Percentiles rank a stretch among this genome's conserved stretches.
These are phyloP conservation scores for Microbotryum scabiosae DNA, from an alignment of 1,284 basidiomycete species.

Conservation along the genomic window DNA sequence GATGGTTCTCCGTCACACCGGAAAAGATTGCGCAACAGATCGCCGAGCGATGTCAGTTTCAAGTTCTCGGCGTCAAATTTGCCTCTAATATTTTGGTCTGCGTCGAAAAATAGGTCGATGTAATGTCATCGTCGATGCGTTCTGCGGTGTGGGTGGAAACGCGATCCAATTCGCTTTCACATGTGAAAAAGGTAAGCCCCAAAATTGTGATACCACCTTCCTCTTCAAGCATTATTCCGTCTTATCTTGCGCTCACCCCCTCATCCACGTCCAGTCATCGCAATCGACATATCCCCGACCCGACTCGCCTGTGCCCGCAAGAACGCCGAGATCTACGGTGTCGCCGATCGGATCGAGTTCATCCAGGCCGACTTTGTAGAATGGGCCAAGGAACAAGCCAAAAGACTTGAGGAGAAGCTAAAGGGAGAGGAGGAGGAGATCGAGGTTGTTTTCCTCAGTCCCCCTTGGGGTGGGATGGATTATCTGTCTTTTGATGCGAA, in stretches of 20 bases:
- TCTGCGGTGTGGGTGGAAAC: conserved; percentile 96
- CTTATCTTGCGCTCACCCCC: background rate
- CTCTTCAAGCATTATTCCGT: no score
- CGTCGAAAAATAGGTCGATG: conserved; percentile 34
- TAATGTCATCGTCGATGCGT: conserved; percentile 67
- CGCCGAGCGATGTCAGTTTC: conserved; percentile 65
- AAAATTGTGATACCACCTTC: no score
- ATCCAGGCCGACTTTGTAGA: conserved; percentile 76
- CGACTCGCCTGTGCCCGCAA: conserved; percentile 79
- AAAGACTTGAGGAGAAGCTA: conserved; percentile 12
- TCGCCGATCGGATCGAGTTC: conserved; percentile 88
- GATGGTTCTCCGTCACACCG: conserved; percentile 96
- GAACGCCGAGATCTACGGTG: conserved; percentile 87
- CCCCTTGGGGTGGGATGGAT: conserved; percentile 81
- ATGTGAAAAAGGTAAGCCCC: conserved; percentile 54
- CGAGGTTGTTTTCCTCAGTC: conserved; percentile 82
- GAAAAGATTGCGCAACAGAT: conserved; percentile 85
- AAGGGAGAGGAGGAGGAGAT: conserved; percentile 47
- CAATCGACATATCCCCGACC: conserved; percentile 74
- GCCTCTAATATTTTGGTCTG: background rate
- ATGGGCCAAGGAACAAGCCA: conserved; percentile 56
- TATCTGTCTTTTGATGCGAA: conserved; percentile 42
- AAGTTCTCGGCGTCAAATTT: no score
- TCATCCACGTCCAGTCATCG: conserved; percentile 58
- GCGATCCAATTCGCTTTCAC: conserved; percentile 94